These are phyloP conservation scores for Exophiala sp. DNA, from an alignment of 2,329 filamentous ascomycete genomes.

Conservation along the genomic window DNA sequence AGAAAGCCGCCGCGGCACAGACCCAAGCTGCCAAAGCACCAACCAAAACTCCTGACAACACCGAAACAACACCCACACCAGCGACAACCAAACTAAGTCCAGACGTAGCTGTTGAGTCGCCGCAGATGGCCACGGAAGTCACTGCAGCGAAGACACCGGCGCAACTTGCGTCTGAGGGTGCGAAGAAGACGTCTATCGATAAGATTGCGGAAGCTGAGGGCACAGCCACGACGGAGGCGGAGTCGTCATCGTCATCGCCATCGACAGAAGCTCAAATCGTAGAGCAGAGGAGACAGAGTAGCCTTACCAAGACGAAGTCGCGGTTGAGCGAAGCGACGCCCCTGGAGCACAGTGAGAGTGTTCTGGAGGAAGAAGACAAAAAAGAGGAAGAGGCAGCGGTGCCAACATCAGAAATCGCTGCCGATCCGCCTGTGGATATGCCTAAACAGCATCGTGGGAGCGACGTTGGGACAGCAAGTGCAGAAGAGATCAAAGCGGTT, in stretches of 20 bases:
- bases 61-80: conserved; percentile 13
- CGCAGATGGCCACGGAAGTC: conserved; percentile 15
- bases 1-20: conserved; percentile 20
- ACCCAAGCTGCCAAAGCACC: conserved; percentile 11
- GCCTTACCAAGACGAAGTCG: conserved; percentile 15
- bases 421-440: not conserved
- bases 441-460: conserved; percentile 34
- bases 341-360: conserved; percentile 20
- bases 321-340: conserved; percentile 20
- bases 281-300: conserved; percentile 18
- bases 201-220: conserved; percentile 23
- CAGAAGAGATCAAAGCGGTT: conserved; percentile 29
- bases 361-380: conserved; percentile 8
- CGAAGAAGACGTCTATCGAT: conserved; percentile 26
- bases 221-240: conserved; percentile 14
- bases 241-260: conserved; percentile 13
- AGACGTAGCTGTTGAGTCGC: conserved; percentile 19
- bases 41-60: conserved; percentile 7
- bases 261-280: conserved; percentile 23
- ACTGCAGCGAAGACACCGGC: conserved; percentile 26
- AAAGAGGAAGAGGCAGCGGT: conserved; percentile 1
- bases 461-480: conserved; percentile 34
- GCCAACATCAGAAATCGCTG: conserved; percentile 12
- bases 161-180: conserved; percentile 24
- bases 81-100: conserved; percentile 15